A percentile compares a stretch with the other conserved stretches of the same genome.
These are phyloP conservation scores for Cystobasidium tubakii DNA, from an alignment of 768 basidiomycete genomes.

Conservation along the genomic window DNA sequence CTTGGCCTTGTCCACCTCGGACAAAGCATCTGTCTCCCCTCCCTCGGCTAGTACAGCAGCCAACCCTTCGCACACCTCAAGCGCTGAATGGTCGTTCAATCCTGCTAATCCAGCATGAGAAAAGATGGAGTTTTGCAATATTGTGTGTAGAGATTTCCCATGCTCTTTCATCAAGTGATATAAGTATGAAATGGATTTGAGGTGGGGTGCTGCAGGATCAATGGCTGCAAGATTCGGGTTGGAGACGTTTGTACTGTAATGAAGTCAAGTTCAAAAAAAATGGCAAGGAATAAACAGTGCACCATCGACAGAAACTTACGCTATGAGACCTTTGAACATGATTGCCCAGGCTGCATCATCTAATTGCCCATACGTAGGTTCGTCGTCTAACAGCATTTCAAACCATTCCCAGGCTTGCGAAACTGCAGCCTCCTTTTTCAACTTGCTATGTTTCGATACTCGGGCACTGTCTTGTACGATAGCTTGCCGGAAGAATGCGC, in stretches of 20 bases:
- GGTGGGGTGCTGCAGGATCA: constrained; percentile 39
- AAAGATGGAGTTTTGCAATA: constrained; percentile 26
- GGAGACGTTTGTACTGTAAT: constrained; percentile 34
- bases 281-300: constrained; percentile 35
- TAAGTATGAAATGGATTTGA: constrained; percentile 26
- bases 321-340: constrained; percentile 60
- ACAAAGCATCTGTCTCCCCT: constrained; percentile 21
- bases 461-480: constrained; percentile 9
- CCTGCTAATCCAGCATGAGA: constrained; percentile 29
- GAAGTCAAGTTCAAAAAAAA: constrained; percentile 4
- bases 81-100: constrained; percentile 33
- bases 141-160: constrained; percentile 16
- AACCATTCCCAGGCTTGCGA: constrained; percentile 52
- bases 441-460: constrained; percentile 36
- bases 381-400: constrained; percentile 58
- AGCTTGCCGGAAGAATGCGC: constrained; percentile 41
- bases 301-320: no score
- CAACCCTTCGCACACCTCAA: constrained; percentile 24
- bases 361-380: constrained; percentile 63
- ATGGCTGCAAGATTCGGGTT: constrained; percentile 28
- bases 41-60: constrained; percentile 36
- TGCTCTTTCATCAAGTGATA: constrained; percentile 23
- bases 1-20: constrained; percentile 49
- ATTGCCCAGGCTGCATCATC: constrained; percentile 60
- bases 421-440: constrained; percentile 10